phyloP scores from a whole-genome alignment of 2,329 filamentous ascomycete species.

The Cylindrodendrum hubeiense region DNA sequence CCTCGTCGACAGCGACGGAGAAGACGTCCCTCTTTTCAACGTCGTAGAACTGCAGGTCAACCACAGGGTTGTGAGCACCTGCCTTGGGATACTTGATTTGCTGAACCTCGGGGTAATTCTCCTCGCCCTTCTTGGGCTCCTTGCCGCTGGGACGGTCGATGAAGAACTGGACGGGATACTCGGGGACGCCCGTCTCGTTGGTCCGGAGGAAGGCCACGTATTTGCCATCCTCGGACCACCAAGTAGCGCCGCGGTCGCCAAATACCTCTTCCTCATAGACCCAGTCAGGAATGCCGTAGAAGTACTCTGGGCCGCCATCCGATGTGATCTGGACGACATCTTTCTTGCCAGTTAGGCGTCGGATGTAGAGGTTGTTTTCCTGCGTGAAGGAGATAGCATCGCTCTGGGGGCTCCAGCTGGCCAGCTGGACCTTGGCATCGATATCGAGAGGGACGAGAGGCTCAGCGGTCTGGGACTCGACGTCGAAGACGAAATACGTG shows the following conservation, averaged over 20 bases:
- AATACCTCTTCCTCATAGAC: conserved; percentile 84
- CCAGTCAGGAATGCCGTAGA: conserved; percentile 98
- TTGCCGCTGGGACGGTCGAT: conserved; percentile 86
- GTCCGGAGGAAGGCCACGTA: conserved; percentile 93
- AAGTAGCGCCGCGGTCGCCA: conserved; percentile 82
- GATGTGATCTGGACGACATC: conserved; percentile 80
- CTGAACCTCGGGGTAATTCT: conserved; percentile 90
- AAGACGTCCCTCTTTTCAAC: conserved; percentile 83
- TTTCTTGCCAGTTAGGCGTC: conserved; percentile 67
- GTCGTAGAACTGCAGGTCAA: conserved; percentile 91
- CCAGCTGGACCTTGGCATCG: conserved; percentile 80
- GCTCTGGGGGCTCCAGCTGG: conserved; percentile 89
- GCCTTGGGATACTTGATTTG: conserved; percentile 98
- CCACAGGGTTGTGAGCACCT: conserved; percentile 91
- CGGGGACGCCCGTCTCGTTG: conserved; percentile 91
- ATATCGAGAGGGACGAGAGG: conserved; percentile 79
- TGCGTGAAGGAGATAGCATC: conserved; percentile 90
- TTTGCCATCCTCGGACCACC: conserved; percentile 94
- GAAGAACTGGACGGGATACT: conserved; percentile 95
- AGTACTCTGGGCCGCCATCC: conserved; percentile 89
- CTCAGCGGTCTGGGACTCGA: conserved; percentile 81
- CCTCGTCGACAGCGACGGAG: conserved; percentile 79
- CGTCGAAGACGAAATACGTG: conserved; percentile 92
- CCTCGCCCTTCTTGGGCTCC: conserved; percentile 74
- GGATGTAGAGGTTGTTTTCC: conserved; percentile 90